Base-by-base conservation (phyloP, 1,284 basidiomycete genomes). In the Ceratobasidium sp. region DNA sequence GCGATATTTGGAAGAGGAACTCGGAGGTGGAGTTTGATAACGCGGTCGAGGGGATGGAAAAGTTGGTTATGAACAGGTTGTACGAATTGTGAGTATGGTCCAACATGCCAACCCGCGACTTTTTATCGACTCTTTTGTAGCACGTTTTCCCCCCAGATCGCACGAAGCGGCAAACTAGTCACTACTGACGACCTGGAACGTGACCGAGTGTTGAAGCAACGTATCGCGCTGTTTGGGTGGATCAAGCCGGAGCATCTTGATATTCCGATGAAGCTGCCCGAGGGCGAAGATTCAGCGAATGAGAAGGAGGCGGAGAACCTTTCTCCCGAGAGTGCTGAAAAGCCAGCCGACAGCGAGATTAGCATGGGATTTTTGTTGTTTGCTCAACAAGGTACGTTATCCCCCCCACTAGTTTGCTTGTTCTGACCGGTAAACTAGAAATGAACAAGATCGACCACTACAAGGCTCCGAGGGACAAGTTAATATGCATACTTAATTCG, bases 41-140 rank as follows among this genome's bases (percentile, higher is more conserved):
- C 77, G 95, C 96, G 0, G 88, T 95, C 83, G 96, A 99, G 82
- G 96, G 95, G 64, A 98, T 99, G 94, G 96, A 99, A 85, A 99
- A 99, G 81, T 87, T 99, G 11, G 95, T 99, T 77, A 99, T 99
- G 97, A 99, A 99, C 78, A 85, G 96, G 61, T 83, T 98, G 70
- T 98, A 97, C 81, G 94, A 94, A 76, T 95, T 91, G 93, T 94
- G 77, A 77, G 90, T 83, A n/a, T 33, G 16, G 16, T 44, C 2
- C 48, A 30, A 54, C 62, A 11, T 11, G 48, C 18, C 8, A 28
- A 28, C 11, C 30, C 28, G 16, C 51, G 36, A 51, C 51, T 46
- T 46, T 75, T 42, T 51, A n/a, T 42, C 61, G 74, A 54, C 74
- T 51, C 33, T 46, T 69, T 54, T 53, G 21, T 78, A 96, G 94